A percentile compares a stretch with the other conserved stretches of the same genome.
These are phyloP conservation scores for Claviceps paspali DNA, from an alignment of 2,329 filamentous ascomycete genomes.

Conservation along the genomic window DNA sequence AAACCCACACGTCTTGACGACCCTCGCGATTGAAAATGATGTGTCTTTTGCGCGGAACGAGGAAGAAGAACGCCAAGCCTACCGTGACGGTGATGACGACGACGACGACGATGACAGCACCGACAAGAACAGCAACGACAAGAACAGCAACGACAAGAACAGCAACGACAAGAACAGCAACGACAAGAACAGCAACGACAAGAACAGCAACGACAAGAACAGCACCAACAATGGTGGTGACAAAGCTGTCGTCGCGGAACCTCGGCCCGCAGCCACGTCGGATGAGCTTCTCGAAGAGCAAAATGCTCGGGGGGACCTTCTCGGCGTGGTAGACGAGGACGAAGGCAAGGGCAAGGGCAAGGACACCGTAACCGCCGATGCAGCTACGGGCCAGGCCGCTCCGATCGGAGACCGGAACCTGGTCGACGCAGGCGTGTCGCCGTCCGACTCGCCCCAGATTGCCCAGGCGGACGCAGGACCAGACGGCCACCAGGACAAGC, in stretches of 20 bases:
- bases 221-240: no score
- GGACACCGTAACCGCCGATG: no score
- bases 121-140: no score
- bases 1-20: constrained; percentile 18
- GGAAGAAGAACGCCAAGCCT: no score
- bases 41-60: constrained; percentile 23
- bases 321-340: constrained; percentile 24
- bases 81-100: no score
- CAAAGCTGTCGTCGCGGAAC: constrained; percentile 11
- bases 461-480: constrained; percentile 4
- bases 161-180: no score
- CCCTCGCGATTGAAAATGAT: constrained; percentile 24
- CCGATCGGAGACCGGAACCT: constrained; percentile 34
- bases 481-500: constrained; percentile 12
- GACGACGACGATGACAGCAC: no score
- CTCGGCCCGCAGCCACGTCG: constrained; percentile 13
- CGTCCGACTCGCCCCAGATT: constrained; percentile 8
- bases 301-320: constrained; percentile 37
- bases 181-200: no score
- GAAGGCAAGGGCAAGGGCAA: constrained; percentile 28
- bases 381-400: constrained; percentile 7
- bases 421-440: constrained; percentile 29
- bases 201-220: no score
- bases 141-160: no score
- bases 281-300: constrained; percentile 23